Evolutionary conservation across 2,329 filamentous ascomycete genomes (phyloP), one percentile per base, ranked within the genome.

Genomic region (Zelopaecilomyces penicillatus): DNA sequence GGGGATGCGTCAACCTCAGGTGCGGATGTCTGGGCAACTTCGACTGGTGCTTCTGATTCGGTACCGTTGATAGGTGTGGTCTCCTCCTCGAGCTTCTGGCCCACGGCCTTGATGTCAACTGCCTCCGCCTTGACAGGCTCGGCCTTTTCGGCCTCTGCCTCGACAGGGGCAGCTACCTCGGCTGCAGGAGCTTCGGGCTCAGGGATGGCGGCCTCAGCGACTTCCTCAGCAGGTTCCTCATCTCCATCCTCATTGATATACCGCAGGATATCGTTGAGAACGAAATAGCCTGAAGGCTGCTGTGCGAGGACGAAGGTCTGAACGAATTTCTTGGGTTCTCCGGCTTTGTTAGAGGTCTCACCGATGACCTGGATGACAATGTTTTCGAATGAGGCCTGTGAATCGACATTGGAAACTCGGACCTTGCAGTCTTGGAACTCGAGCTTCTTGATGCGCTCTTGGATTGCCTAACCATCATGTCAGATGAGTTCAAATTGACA

Each of bases 361-460:
- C 93, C 93, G 62, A 98, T 96, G 58, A 97, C 93, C 67, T 95
- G 90, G 59, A 98, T 94, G 57, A 98, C 83, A 56, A 98, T 97
- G 70, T 90, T 94, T 50, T 90, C 82, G 65, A 83, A 85, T 7
- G 91, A 96, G 51, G 85, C 84, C 69, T 98, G 91, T 12, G 90
- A 91, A 68, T 98, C 93, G 60, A 98, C 93, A 61, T 98, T 98
- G 66, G 91, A 86, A 57, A 98, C 87, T 63, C 93, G 88, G 60
- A 98, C 91, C 73, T 98, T 98, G 80, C 87, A 94, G 66, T 97
- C 89, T 65, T 95, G 87, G 74, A 95, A 95, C 55, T 94, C 86
- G 52, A 97, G 83, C 53, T 84, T 74, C 71, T 89, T 89, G 69
- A 98, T 95, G 62, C 89, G 88, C 57, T 96, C 88, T 66, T 91